phyloP scores from a whole-genome alignment of 176 grass and related monocot species.

The Tillandsia fasciculata region DNA sequence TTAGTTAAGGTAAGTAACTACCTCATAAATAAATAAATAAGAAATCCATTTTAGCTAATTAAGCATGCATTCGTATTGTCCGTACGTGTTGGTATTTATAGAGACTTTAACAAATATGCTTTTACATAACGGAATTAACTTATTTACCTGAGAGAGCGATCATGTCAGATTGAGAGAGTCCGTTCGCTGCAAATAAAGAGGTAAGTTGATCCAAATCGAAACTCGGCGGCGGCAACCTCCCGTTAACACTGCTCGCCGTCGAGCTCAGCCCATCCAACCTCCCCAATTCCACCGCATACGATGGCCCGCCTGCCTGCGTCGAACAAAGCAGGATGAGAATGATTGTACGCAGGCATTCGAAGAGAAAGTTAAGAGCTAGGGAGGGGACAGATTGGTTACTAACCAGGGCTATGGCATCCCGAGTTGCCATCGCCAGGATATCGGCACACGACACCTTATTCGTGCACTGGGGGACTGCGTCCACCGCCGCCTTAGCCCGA shows the following conservation, averaged over 20 bases:
- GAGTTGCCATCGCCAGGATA: conserved; percentile 79
- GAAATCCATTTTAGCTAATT: no score
- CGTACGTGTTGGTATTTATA: no score
- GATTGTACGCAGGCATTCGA: not conserved
- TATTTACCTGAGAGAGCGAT: conserved; percentile 70
- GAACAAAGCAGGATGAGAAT: not conserved
- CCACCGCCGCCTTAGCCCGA: conserved; percentile 75
- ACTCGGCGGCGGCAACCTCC: conserved; percentile 64
- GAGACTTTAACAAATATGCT: no score
- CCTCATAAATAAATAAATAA: not conserved
- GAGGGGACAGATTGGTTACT: not conserved
- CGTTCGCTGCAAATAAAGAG: conserved; percentile 58
- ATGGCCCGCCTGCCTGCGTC: conserved; percentile 52
- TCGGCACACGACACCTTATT: conserved; percentile 85
- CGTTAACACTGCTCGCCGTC: conserved; percentile 42
- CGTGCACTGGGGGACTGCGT: conserved; percentile 51
- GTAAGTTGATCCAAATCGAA: conserved; percentile 63
- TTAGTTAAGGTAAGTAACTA: not conserved
- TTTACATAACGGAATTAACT: no score
- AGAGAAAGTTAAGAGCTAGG: not conserved
- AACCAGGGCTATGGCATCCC: conserved; percentile 67
- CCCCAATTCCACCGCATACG: conserved; percentile 71
- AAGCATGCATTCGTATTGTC: no score
- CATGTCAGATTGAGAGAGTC: conserved; percentile 78
- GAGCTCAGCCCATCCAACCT: conserved; percentile 80